These are phyloP conservation scores for Colletotrichum musae DNA, from an alignment of 2,329 filamentous ascomycete genomes.

Conservation along the genomic window DNA sequence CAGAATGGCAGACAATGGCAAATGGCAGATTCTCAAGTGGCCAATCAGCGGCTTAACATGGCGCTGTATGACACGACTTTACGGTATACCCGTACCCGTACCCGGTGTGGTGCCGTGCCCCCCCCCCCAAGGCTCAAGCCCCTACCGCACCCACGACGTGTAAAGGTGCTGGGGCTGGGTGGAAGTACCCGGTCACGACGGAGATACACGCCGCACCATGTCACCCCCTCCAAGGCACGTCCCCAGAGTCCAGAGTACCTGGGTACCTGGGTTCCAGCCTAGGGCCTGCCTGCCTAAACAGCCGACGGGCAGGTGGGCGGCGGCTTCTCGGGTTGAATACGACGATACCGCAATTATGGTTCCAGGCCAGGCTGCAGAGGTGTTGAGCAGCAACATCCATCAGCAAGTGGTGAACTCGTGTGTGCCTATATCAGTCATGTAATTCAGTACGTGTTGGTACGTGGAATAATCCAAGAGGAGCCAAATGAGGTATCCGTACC, in stretches of 20 bases:
- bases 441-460: too few species aligned
- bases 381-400: too few species aligned
- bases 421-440: too few species aligned
- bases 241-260: background rate
- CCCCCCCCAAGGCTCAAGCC: too few species aligned
- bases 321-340: constrained; percentile 18
- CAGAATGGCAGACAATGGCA: constrained; percentile 18
- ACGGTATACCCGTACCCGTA: constrained; percentile 25
- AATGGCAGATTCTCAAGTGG: constrained; percentile 7
- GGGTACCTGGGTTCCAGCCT: background rate
- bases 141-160: too few species aligned
- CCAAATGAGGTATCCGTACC: constrained; percentile 9
- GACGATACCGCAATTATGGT: constrained; percentile 26
- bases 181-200: background rate
- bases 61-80: constrained; percentile 34
- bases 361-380: constrained; percentile 12
- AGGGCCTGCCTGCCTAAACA: too few species aligned
- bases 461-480: background rate
- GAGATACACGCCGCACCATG: background rate
- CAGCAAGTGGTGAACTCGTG: too few species aligned
- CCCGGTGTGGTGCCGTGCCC: background rate
- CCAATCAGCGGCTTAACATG: constrained; percentile 21
- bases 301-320: constrained; percentile 1
- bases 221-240: background rate
- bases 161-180: background rate